Conservation (phyloP, 352 stramenopile genomes). For the Globisporangium mamillatum region DNA sequence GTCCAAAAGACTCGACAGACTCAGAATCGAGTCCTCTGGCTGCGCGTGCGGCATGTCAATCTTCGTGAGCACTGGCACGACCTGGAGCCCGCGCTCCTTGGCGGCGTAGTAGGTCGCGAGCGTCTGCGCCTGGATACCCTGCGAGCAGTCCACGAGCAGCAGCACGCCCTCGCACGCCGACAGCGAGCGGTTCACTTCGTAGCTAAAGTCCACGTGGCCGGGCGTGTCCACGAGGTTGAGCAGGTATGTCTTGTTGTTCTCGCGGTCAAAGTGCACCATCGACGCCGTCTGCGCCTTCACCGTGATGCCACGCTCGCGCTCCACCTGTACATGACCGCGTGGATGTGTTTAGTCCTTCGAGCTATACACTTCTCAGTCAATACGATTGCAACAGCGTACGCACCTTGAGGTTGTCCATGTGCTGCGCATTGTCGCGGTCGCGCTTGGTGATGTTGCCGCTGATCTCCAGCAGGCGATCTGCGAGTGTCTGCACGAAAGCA, state of each 20-base stretch:
- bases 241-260: conserved; percentile 83
- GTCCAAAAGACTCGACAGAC: conserved; percentile 71
- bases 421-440: conserved; percentile 80
- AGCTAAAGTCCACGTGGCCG: conserved; percentile 98
- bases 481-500: conserved; percentile 56
- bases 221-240: conserved; percentile 98
- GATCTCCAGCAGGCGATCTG: conserved; percentile 88
- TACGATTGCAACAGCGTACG: background rate
- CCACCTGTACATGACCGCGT: conserved; percentile 55
- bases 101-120: conserved; percentile 95
- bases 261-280: conserved; percentile 89
- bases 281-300: conserved; percentile 98
- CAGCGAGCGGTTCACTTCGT: conserved; percentile 96
- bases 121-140: conserved; percentile 98
- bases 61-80: conserved; percentile 97
- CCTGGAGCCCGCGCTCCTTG: conserved; percentile 94
- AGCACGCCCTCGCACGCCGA: conserved; percentile 96
- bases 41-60: conserved; percentile 97
- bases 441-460: conserved; percentile 88
- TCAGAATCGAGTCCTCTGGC: conserved; percentile 85
- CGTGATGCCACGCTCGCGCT: conserved; percentile 98
- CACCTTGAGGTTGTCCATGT: conserved; percentile 91
- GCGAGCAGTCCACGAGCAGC: conserved; percentile 96
- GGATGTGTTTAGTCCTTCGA: background rate
- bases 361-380: background rate